Evolutionary conservation across 2,329 filamentous ascomycete species (phyloP), one percentile per base, ranked within the genome.

Genomic region (Pseudocercospora crystallina): DNA sequence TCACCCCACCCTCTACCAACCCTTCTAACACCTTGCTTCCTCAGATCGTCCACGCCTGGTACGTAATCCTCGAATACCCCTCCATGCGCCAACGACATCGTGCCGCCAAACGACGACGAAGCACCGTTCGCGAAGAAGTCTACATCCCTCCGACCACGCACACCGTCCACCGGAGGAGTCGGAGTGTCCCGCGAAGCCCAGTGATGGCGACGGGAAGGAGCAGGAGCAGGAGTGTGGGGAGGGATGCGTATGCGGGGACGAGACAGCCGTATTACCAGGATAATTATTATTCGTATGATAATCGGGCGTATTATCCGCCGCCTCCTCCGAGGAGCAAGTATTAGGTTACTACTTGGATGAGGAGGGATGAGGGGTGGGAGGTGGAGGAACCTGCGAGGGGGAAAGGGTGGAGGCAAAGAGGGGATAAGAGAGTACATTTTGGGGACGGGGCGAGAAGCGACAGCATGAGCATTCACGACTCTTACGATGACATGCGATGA

Each of bases 61-160:
- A 51, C 47, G 48, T 57, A 17, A 57, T 57, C 13, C 37, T 52
- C 51, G 54, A 56, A 20, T 54, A 46, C 7, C 56, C 56, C 1
- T 54, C 47, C 17, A 30, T 53, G 1, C 51, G 54, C 2, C 54
- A 57, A 14, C 43, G 56, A 12, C 35, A 49, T 30, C 48, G 49
- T 2, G 46, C 45, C 17, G 42, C 43, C 17, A 47, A 45, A n/a
- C 41, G 47, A 15, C 37, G 46, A 7, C 17, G 31, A 11, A 35
- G 34, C n/a, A 45, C 38, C 14, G 39, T 43, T 8, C 50, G 47
- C 17, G 47, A 47, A 34, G 42, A 51, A 10, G 14, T 53, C 9
- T 53, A 53, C 17, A 32, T 49, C 0, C 40, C 45, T n/a, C 49
- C 49, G 4, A 34, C 37, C 20, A 26, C 20, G 20, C 20, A 26